Evolutionary conservation across 192 early-diverging fungal species (phyloP), one percentile per base, ranked within the genome.

Genomic region (Entomortierella lignicola): DNA sequence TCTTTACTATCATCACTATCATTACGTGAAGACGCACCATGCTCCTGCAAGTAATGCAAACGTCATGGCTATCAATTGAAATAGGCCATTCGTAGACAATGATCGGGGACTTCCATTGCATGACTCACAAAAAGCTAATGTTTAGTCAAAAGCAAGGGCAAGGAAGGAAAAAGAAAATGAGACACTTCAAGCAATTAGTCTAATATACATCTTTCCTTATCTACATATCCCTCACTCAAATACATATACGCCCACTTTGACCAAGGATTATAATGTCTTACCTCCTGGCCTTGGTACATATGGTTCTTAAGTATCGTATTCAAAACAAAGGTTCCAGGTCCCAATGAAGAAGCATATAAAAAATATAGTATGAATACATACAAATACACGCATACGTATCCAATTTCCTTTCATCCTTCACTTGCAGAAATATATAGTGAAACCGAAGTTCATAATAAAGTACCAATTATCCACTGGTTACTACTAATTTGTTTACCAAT

Each of bases 371-470:
- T 12, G 15, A 47, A 47, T 47, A 42, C 6, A 42, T 42, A 6
- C 39, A n/a, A n/a, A n/a, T 42, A 42, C 39, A 42, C 13, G 13
- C 13, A 42, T 42, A 42, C 39, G n/a, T 42, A 42, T 13, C 13
- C 6, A 10, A 42, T 42, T 42, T 42, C 6, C 13, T 10, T 42
- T 42, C 39, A 42, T 6, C n/a, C n/a, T 10, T 10, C 6, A 42
- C 44, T 47, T 47, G 17, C 44, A 15, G 44, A 15, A 4, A 54
- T 57, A 32, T 57, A 57, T 2, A 47, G 55, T 13, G 64, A 18
- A 74, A 62, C 25, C 34, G 63, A 47, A 74, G 72, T 10, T 62
- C 59, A 39, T 63, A 66, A 32, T 44, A 61, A 11, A 64, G 63
- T 0, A 58, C 42, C 17, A 74, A 32, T 4, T 74, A 59, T 10